These are phyloP conservation scores for Diophrys sp. DNA, from an alignment of 73 alveolate genomes.

Conservation along the genomic window DNA sequence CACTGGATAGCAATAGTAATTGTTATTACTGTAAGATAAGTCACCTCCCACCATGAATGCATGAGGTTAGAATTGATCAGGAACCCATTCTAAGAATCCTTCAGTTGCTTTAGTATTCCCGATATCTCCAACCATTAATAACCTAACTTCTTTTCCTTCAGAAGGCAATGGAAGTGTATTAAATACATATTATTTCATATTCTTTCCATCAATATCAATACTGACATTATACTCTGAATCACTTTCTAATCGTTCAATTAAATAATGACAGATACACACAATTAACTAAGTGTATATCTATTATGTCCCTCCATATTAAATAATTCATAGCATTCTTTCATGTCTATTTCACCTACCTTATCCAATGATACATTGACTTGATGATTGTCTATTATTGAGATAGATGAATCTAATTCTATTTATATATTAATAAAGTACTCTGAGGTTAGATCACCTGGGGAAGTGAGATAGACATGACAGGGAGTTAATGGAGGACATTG, in stretches of 20 bases:
- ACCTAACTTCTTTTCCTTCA: neutral
- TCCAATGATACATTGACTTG: neutral
- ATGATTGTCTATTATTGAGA: neutral
- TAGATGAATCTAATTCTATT: neutral
- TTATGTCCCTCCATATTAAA: neutral
- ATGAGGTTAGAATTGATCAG: neutral
- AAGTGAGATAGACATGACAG: conserved; percentile 16
- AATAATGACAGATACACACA: neutral
- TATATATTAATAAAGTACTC: conserved; percentile 27
- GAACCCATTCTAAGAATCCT: neutral
- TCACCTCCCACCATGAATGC: conserved; percentile 32
- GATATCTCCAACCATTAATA: conserved; percentile 24
- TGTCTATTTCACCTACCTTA: neutral
- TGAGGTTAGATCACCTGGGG: conserved; percentile 8
- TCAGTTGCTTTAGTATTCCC: conserved; percentile 8
- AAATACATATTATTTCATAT: neutral
- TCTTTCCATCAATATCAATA: neutral
- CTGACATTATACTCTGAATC: neutral
- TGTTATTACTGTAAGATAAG: conserved; percentile 19
- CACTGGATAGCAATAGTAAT: conserved; percentile 15
- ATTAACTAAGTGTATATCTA: no score
- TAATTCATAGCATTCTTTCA: neutral
- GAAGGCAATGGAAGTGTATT: conserved; percentile 2
- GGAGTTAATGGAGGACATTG: neutral
- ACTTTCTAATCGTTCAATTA: neutral